These are phyloP conservation scores for Arthroderma sp. DNA, from an alignment of 2,329 filamentous ascomycete genomes.

Conservation along the genomic window DNA sequence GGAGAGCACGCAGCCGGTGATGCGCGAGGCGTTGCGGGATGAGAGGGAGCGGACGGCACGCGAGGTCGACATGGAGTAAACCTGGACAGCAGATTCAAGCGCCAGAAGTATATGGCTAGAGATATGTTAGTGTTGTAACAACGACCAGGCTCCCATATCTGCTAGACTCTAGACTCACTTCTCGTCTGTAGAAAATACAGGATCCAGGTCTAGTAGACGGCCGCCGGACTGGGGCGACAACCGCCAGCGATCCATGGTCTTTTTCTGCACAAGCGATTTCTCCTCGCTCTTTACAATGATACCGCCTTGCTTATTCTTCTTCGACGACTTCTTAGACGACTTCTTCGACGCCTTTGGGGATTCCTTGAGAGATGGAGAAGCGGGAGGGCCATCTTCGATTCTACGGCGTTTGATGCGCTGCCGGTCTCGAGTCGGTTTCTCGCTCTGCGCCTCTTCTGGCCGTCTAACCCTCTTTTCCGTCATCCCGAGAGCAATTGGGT, in stretches of 20 bases:
- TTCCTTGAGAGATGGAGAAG: not conserved
- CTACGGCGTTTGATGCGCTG: constrained; percentile 11
- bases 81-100: constrained; percentile 61
- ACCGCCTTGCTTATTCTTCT: not conserved
- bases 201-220: constrained; percentile 44
- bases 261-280: not conserved
- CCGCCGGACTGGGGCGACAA: constrained; percentile 32
- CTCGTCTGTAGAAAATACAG: constrained; percentile 47
- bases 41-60: constrained; percentile 62
- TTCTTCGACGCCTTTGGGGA: not conserved
- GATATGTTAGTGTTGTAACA: not conserved
- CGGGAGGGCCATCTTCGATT: not conserved
- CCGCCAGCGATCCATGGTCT: constrained; percentile 7
- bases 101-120: constrained; percentile 60
- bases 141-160: not conserved
- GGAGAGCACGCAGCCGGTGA: constrained; percentile 44
- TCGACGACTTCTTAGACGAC: not conserved
- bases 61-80: constrained; percentile 73
- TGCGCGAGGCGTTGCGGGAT: constrained; percentile 35
- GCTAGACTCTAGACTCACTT: constrained; percentile 30
- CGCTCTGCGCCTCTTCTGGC: constrained; percentile 9
- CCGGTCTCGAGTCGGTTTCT: constrained; percentile 5
- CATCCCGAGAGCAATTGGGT: constrained; percentile 6
- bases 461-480: constrained; percentile 10
- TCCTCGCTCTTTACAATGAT: not conserved